phyloP scores from a whole-genome alignment of 345 rosid species.

The Luvunga scandens region DNA sequence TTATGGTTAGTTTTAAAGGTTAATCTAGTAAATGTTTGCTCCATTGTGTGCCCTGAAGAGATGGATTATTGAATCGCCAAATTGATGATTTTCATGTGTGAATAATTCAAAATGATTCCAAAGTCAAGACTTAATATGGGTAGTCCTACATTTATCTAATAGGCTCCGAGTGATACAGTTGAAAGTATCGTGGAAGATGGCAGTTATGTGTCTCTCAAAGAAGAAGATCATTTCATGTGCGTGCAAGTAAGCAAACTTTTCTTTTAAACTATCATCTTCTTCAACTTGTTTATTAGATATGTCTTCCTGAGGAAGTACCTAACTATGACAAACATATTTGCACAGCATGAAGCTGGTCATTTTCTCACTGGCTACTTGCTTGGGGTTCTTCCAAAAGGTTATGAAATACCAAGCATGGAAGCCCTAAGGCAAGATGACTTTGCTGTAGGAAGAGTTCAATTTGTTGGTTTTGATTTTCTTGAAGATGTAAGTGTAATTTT shows the following conservation, averaged over 20 bases:
- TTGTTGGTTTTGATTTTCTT: conserved; percentile 59
- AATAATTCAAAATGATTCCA: neutral
- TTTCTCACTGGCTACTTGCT: conserved; percentile 59
- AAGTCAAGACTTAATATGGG: neutral
- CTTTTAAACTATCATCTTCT: neutral
- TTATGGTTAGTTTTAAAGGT: neutral
- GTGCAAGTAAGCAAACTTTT: conserved; percentile 21
- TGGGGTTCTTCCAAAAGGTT: conserved; percentile 59
- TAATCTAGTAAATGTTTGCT: neutral
- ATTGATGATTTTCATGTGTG: neutral
- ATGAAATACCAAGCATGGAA: conserved; percentile 38
- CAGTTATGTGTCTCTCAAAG: conserved; percentile 13
- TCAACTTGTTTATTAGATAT: neutral
- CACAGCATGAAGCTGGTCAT: conserved; percentile 70
- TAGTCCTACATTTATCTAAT: neutral
- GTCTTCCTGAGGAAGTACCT: neutral
- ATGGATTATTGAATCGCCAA: neutral
- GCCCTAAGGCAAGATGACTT: conserved; percentile 13
- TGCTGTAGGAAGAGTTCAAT: conserved; percentile 41
- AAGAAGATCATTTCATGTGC: conserved; percentile 28
- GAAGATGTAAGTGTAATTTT: conserved; percentile 34
- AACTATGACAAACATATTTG: neutral
- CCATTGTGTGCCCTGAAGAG: neutral
- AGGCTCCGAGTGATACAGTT: conserved; percentile 4
- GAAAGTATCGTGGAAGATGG: conserved; percentile 14